phyloP scores from a whole-genome alignment of 1,284 basidiomycete genomes.

The Coriolopsis trogii region DNA sequence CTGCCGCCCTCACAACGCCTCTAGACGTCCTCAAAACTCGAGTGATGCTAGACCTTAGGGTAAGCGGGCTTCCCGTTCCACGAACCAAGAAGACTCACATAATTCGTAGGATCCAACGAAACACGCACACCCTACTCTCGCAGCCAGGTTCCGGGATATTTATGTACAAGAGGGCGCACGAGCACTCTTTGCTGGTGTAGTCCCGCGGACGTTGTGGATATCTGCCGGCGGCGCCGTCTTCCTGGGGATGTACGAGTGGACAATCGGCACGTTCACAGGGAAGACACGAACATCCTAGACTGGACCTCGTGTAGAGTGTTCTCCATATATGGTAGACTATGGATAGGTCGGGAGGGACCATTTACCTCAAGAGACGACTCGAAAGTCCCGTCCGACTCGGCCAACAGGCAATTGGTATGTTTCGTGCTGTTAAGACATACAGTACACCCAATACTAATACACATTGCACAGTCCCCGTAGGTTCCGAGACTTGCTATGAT shows the following conservation, averaged over 20 bases:
- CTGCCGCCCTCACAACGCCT: conserved; percentile 92
- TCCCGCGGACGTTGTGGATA: conserved; percentile 95
- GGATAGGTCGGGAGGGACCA: too few relatives aligned
- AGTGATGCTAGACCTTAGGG: conserved; percentile 91
- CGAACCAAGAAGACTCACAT: too few relatives aligned
- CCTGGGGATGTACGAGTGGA: conserved; percentile 90
- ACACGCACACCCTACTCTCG: conserved; percentile 56
- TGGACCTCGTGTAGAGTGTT: too few relatives aligned
- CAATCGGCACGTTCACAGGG: conserved; percentile 25
- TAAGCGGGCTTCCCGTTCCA: conserved; percentile 39
- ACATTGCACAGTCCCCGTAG: too few relatives aligned
- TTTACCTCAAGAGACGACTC: too few relatives aligned
- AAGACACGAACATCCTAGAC: too few relatives aligned
- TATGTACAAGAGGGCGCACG: conserved; percentile 72
- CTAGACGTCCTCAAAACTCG: conserved; percentile 97
- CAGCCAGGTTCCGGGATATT: conserved; percentile 63
- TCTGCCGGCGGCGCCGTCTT: conserved; percentile 97
- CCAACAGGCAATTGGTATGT: too few relatives aligned
- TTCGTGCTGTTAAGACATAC: too few relatives aligned
- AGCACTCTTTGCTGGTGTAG: conserved; percentile 86
- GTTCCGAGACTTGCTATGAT: too few relatives aligned
- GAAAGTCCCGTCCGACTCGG: too few relatives aligned
- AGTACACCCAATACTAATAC: too few relatives aligned
- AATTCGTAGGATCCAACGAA: conserved; percentile 53
- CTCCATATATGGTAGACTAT: too few relatives aligned